Percentiles rank a stretch among this genome's conserved stretches.
phyloP scores from a whole-genome alignment of 225 moss, liverwort and hornwort genomes.

The Climacium dendroides region DNA sequence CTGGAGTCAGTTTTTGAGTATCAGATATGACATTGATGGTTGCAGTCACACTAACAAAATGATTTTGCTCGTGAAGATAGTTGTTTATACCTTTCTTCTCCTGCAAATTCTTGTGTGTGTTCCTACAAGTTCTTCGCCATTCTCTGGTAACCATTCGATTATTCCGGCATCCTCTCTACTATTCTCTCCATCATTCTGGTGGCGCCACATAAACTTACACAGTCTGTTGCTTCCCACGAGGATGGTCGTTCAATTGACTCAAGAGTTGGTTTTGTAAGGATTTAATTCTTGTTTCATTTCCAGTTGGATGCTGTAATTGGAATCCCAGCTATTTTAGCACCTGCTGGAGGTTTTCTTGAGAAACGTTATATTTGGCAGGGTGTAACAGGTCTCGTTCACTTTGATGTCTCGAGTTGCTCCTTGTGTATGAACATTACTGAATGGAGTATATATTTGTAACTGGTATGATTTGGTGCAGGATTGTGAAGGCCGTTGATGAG shows the following conservation, averaged over 20 bases:
- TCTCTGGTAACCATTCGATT: neutral
- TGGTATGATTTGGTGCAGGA: slow-evolving; percentile 24
- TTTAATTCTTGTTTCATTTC: neutral
- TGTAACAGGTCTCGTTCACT: neutral
- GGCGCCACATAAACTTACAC: neutral
- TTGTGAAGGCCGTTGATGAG: slow-evolving; percentile 75
- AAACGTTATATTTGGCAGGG: neutral
- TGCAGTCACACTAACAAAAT: neutral
- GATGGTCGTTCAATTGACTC: neutral
- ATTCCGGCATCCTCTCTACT: neutral
- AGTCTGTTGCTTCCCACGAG: neutral
- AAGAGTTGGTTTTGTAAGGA: neutral
- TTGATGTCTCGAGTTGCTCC: neutral
- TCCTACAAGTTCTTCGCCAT: neutral
- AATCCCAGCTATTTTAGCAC: neutral
- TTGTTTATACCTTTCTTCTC: neutral
- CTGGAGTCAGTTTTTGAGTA: neutral
- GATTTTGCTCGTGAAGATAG: neutral
- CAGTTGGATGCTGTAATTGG: neutral
- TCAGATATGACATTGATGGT: neutral
- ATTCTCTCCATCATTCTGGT: neutral
- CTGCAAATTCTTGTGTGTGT: neutral
- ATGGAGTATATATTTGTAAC: neutral
- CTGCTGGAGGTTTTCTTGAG: neutral
- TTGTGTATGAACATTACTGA: neutral